Conservation (phyloP, 345 rosid genomes). For the Aurinia saxatilis region DNA sequence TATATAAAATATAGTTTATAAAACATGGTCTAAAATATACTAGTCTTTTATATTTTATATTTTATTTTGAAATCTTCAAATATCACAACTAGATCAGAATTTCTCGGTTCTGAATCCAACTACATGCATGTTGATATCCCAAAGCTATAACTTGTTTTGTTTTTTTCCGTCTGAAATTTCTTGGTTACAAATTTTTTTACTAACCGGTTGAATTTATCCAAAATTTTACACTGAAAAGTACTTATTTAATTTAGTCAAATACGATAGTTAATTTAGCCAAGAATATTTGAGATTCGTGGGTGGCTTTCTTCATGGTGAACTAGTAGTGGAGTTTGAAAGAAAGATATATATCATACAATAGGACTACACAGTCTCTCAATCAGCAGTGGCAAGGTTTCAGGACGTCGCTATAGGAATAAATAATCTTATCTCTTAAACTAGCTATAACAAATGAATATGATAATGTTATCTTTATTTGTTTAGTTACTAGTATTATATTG, state of each 20-base stretch:
- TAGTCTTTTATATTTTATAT: too few relatives aligned
- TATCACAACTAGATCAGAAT: too few relatives aligned
- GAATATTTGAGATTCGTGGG: neutral
- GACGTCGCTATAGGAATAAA: conserved; percentile 19
- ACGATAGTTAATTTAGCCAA: neutral
- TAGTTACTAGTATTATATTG: neutral
- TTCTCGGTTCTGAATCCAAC: too few relatives aligned
- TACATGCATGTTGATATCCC: too few relatives aligned
- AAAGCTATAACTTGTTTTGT: too few relatives aligned
- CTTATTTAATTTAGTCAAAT: neutral
- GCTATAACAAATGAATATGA: neutral
- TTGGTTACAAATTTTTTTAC: neutral
- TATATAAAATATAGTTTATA: too few relatives aligned
- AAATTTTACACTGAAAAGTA: neutral
- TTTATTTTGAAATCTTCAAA: too few relatives aligned
- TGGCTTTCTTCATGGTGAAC: neutral
- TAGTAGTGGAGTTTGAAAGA: conserved; percentile 10
- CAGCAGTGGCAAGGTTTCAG: conserved; percentile 13
- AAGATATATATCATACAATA: neutral
- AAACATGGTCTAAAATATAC: too few relatives aligned
- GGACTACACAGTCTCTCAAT: neutral
- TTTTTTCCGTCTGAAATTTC: too few relatives aligned
- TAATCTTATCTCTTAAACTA: conserved; percentile 25
- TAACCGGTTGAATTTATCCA: neutral
- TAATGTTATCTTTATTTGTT: neutral